Conservation (phyloP, 2,329 filamentous ascomycete genomes). For the Cladosporium oxysporum region DNA sequence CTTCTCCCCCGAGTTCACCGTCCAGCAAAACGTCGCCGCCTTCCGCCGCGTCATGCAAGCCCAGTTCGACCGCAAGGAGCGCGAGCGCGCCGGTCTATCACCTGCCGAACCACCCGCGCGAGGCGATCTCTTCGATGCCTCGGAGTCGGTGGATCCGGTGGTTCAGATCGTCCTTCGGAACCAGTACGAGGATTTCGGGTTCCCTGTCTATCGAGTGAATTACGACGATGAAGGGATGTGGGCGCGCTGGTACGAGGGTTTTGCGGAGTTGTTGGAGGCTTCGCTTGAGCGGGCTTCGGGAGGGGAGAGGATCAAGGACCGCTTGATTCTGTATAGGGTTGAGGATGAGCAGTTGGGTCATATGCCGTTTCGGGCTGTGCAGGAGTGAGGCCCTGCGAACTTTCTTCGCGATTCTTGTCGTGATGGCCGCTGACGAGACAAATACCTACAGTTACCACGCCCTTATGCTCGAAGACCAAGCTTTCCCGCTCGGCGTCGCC, state of each 20-base stretch:
- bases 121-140: not conserved
- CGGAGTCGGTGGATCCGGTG: not conserved
- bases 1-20: not conserved
- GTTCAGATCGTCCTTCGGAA: not conserved
- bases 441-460: not conserved
- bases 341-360: not conserved
- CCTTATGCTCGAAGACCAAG: constrained; percentile 7
- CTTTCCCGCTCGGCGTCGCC: not conserved
- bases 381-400: not conserved
- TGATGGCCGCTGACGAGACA: not conserved
- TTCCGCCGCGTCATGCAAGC: not conserved
- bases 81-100: not conserved
- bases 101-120: not conserved
- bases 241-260: constrained; percentile 1
- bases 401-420: not conserved
- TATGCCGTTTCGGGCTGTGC: not conserved
- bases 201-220: constrained; percentile 4
- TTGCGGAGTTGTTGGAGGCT: not conserved
- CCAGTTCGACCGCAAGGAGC: not conserved
- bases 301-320: not conserved
- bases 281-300: constrained; percentile 6
- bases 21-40: not conserved
- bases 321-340: not conserved
- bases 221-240: constrained; percentile 3
- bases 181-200: constrained; percentile 6